Evolutionary conservation across 306 rosid genomes (phyloP).

Genomic region (Potentilla sterilis): DNA sequence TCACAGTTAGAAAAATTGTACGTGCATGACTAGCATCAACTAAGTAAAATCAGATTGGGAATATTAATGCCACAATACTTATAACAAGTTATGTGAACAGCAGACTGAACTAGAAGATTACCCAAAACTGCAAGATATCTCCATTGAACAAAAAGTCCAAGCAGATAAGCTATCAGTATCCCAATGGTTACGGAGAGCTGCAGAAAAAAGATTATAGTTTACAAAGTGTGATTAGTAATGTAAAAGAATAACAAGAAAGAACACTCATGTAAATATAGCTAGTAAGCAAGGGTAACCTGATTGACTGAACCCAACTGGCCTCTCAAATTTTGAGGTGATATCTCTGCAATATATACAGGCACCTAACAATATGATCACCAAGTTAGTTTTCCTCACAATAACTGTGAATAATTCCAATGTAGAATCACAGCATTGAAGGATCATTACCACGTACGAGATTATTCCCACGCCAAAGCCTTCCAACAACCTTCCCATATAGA

Average conservation of each 20-base stretch:
- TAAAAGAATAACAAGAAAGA: background rate
- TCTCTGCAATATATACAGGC: constrained; percentile 93
- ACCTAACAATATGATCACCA: constrained; percentile 48
- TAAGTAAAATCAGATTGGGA: background rate
- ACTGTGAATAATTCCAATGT: constrained; percentile 17
- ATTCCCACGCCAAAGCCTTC: constrained; percentile 99
- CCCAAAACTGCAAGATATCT: constrained; percentile 93
- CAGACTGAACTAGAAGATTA: constrained; percentile 37
- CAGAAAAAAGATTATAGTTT: constrained; percentile 20
- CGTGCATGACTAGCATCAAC: background rate
- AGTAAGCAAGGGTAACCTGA: constrained; percentile 59
- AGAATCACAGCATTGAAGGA: constrained; percentile 7
- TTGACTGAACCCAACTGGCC: constrained; percentile 76
- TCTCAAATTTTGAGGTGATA: constrained; percentile 88
- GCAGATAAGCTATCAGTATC: constrained; percentile 87
- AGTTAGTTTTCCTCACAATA: constrained; percentile 14
- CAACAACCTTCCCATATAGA: constrained; percentile 93
- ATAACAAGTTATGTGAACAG: constrained; percentile 7
- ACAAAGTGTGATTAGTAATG: constrained; percentile 3
- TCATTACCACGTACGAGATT: constrained; percentile 77
- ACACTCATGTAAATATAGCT: background rate
- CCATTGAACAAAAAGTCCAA: constrained; percentile 91
- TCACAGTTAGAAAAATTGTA: background rate
- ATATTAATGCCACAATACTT: background rate
- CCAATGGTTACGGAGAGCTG: constrained; percentile 94